Percentiles rank a stretch among this genome's conserved stretches.
Conservation (phyloP, 2,329 filamentous ascomycete genomes). For the Blastomyces gilchristii region DNA sequence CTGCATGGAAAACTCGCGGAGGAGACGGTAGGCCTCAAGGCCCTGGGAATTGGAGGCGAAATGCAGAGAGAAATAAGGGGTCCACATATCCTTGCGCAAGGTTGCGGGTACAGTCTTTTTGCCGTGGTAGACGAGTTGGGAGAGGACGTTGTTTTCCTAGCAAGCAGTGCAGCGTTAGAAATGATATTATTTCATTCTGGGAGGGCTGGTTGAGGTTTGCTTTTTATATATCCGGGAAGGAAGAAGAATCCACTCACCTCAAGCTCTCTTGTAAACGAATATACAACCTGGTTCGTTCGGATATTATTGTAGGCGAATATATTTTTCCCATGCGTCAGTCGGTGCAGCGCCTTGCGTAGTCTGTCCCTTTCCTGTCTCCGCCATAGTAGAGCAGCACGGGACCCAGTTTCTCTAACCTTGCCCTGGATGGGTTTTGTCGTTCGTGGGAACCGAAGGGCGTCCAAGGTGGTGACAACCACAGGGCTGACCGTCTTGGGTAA, state of each 20-base stretch:
- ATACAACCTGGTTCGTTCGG: conserved; percentile 54
- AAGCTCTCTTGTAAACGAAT: conserved; percentile 48
- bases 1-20: conserved; percentile 51
- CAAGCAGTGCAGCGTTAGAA: neutral
- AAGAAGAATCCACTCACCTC: conserved; percentile 36
- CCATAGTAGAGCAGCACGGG: conserved; percentile 35
- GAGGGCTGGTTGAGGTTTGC: neutral
- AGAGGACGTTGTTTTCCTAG: conserved; percentile 43
- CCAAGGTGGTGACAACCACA: conserved; percentile 11
- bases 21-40: conserved; percentile 46
- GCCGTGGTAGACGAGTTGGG: conserved; percentile 52
- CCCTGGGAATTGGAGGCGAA: conserved; percentile 44
- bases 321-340: conserved; percentile 44
- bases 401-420: conserved; percentile 28
- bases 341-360: conserved; percentile 38
- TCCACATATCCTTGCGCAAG: conserved; percentile 54
- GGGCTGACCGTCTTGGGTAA: conserved; percentile 10
- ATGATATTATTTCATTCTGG: neutral
- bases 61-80: conserved; percentile 48
- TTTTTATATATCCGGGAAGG: neutral
- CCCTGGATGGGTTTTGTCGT: conserved; percentile 32
- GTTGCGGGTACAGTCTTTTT: conserved; percentile 51
- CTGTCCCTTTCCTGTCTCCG: conserved; percentile 29
- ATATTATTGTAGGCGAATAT: conserved; percentile 55
- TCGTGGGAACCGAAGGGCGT: conserved; percentile 14